Base-by-base conservation (phyloP, 441 rosid genomes). In the Dalechampia spathulata region DNA sequence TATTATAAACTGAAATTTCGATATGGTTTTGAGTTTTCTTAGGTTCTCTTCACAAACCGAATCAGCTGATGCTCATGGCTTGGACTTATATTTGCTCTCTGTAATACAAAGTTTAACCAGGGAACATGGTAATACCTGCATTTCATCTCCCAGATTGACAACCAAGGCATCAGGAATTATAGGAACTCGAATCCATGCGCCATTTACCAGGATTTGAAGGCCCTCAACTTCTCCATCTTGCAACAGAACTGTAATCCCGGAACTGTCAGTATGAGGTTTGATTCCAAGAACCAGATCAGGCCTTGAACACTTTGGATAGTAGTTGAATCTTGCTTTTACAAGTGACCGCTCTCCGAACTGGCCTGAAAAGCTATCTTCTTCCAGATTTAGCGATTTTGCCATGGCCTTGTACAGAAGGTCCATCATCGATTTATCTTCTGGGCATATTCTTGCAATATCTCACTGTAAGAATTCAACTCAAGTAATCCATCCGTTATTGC, bases 161-260 rank as follows among this genome's bases (percentile, higher is more conserved):
- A 54, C 47, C 40, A 55, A 47, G 41, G 60, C 60, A 42, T 56
- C 27, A 42, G 50, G 27, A 17, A 56, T 20, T 17, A 56, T 27
- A 10, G 49, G 60, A 43, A 42, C 60, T 56, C 12, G 37, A 19
- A 19, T 16, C 60, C 60, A 56, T 16, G 14, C 28, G 19, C 14
- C 39, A 43, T 56, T 3, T 2, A 12, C 28, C 19, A 56, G 8
- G 20, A 75, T 21, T 46, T 72, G 77, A 13, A 66, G 75, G n/a
- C 80, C 77, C 58, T 60, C 68, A 5, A 63, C 64, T 63, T 66
- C 58, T 11, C 22, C 17, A 27, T 72, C 71, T 37, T 72, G 80
- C 36, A 69, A 43, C 25, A 72, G 65, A 57, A 75, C 23, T 13
- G 71, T 57, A 37, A 61, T 57, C 41, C 65, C 72, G 19, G 73